Base-by-base conservation (phyloP, 2,329 filamentous ascomycete species). In the Pseudopithomyces maydicus region DNA sequence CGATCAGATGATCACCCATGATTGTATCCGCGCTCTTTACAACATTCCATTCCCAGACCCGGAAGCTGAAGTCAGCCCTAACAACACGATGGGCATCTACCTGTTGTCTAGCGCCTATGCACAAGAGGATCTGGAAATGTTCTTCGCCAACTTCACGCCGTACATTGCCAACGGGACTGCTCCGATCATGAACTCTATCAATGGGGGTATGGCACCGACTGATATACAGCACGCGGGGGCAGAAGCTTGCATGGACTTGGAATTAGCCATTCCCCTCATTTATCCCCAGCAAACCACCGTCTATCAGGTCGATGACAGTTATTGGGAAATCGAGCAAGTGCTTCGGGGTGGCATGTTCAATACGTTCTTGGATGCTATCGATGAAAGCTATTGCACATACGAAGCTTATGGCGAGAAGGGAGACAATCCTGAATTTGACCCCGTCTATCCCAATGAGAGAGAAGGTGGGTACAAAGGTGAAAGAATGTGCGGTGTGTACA, bases 1-100 rank as follows among this genome's bases (percentile, higher is more conserved):
- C 66, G 80, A 84, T 62, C 71, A 73, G 14, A 80, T 82, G 65
- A 85, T 88, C 60, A 87, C 84, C 0, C 83, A 84, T 0, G 78
- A 79, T 41, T 88, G 85, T 63, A 59, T 77, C n/a, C 63, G 72
- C 8, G 70, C 68, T 10, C 59, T 78, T 3, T 78, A 78, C 58
- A 66, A 69, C 33, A 72, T 78, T 51, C 71, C 72, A 26, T 32
- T 38, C 20, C 51, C 41, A 17, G 39, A 54, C 33, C 32, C n/a
- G 11, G 10, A 45, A 15, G 41, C 39, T 15, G 15, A 36, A 17
- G 41, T 52, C 14, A 52, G 39, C 20, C 39, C 50, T 12, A 38
- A 52, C 20, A 52, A 52, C 12, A 38, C 39, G 7, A 52, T 52
- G 50, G 50, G 50, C 23, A 52, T 52, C 15, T 52, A 20, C 22